These are phyloP conservation scores for Mrakia gelida DNA, from an alignment of 768 basidiomycete species.

Conservation along the genomic window DNA sequence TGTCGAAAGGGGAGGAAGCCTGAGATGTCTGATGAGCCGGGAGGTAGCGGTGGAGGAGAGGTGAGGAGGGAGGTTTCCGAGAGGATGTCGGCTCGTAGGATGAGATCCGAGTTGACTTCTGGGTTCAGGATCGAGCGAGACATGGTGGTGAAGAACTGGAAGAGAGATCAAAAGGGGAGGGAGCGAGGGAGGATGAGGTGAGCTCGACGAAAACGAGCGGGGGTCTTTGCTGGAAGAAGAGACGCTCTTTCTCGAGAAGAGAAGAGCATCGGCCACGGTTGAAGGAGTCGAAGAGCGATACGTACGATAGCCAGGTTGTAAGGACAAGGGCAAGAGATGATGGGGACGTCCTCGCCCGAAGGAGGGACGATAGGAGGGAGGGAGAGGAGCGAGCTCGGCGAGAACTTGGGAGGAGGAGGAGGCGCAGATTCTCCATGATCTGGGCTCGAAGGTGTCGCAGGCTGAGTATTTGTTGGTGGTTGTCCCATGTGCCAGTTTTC, in stretches of 20 bases:
- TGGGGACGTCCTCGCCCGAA: neutral
- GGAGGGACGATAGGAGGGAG: neutral
- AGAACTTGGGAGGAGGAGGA: neutral
- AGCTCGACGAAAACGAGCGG: neutral
- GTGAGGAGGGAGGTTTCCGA: constrained; percentile 31
- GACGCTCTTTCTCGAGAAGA: neutral
- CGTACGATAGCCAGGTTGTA: constrained; percentile 4
- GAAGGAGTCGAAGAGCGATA: neutral
- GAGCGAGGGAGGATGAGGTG: neutral
- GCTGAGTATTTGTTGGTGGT: neutral
- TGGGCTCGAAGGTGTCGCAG: neutral
- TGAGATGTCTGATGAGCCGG: neutral
- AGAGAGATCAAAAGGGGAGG: neutral
- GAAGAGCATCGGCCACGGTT: neutral
- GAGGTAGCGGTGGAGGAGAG: constrained; percentile 40
- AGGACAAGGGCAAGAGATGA: constrained; percentile 10
- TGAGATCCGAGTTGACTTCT: constrained; percentile 87
- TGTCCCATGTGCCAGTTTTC: too few species aligned
- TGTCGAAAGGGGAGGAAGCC: constrained; percentile 24
- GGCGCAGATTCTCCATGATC: neutral
- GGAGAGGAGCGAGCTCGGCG: neutral
- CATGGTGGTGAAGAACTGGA: constrained; percentile 67
- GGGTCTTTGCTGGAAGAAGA: neutral
- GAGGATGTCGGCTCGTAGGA: constrained; percentile 73
- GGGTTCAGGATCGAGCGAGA: constrained; percentile 77